Evolutionary conservation across 345 rosid genomes (phyloP), one percentile per base, ranked within the genome.

Genomic region (Garcia nutans): DNA sequence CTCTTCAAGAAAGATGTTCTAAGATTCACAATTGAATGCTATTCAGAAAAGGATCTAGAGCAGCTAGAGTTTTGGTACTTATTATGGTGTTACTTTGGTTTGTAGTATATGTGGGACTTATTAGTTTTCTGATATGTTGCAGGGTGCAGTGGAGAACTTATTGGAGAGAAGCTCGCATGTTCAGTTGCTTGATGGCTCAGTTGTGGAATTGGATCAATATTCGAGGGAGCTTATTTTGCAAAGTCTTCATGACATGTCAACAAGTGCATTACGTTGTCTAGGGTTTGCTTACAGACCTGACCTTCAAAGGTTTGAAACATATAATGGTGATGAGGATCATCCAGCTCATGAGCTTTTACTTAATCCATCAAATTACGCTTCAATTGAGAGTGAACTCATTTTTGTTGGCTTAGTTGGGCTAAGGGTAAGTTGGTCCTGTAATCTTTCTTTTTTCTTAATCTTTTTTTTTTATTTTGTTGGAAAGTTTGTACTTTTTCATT

Each of bases 61-160:
- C 11, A 22, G 9, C 16, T 11, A 22, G 68, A 65, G 11, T 76
- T 45, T 33, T 74, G 1, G 33, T 8, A 33, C 24, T 76, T 23
- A 45, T 69, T 45, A 9, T n/a, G 28, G 3, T 70, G 16, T 66
- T 71, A 16, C 23, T n/a, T 22, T 20, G 73, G n/a, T 47, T 47
- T 69, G 33, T 41, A 12, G 17, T 63, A 22, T 12, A 3, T 6
- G 11, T 42, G 44, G 67, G 45, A 23, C 22, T 62, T 9, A 33
- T 54, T 55, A 41, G 4, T 71, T 71, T 71, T 56, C 70, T 63
- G 5, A 73, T 68, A 70, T 58, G 23, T 85, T 84, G 76, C 91
- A 96, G 99, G 99, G 99, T 82, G 99, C 98, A 20, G 98, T 96
- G 12, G 99, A 95, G 70, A 90, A 89, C 83, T 15, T 95, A 67